Evolutionary conservation across 257 asterid species (phyloP), one percentile per base, ranked within the genome.

Genomic region (Scutellaria minor): DNA sequence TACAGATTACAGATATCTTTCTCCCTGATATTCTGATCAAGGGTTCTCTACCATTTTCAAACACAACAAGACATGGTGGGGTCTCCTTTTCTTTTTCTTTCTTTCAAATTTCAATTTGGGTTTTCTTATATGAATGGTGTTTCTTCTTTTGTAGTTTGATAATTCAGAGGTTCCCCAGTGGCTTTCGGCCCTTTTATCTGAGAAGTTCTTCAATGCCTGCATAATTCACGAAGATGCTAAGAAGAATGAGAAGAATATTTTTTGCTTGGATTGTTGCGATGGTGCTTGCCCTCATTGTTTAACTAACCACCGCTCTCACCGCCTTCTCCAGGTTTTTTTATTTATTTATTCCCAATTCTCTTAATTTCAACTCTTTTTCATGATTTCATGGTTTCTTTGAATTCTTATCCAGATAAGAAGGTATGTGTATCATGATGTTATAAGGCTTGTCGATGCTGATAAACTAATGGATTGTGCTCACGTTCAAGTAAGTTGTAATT

Each of bases 121-220:
- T n/a, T 41, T 46, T 39, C 7, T 39, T 10, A 48, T 52, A 48
- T 52, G 20, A 39, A 44, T 18, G 40, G 3, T 10, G 3, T 10
- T 46, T 71, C 61, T 40, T 15, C 1, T 61, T 68, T 41, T 71
- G 64, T n/a, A 88, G 96, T 68, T 78, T 83, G 87, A 83, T 57
- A 40, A 41, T 57, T 68, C 82, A 1, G 72, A 70, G 9, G 83
- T 86, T 51, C 97, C 97, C 0, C 77, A 56, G 50, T 91, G 98
- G 97, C 87, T 91, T 5, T 41, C 53, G 6, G 61, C 86, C 2
- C 85, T 91, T 2, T 20, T 91, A 73, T 60, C 81, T 1, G 95
- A 88, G 85, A 88, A 91, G 55, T 91, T 87, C 78, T 91, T 89
- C 83, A 82, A 82, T 42, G 85, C 89, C 55, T 93, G 98, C 79